Base-by-base conservation (phyloP, 495 filamentous ascomycete species). In the Penicillium alfredii region DNA sequence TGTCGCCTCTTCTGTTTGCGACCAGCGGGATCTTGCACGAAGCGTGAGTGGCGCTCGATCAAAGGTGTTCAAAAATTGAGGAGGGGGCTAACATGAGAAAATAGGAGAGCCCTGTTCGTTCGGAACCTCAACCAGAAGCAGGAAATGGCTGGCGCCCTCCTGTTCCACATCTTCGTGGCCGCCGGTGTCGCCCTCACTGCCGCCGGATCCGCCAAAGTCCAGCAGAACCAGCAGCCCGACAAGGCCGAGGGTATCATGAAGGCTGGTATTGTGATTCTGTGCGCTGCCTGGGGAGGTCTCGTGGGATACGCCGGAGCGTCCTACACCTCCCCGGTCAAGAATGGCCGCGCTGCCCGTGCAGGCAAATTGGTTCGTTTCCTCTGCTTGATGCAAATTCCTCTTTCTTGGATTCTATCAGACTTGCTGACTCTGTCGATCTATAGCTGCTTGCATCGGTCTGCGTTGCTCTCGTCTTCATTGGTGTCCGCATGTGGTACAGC, bases 1-100 rank as follows among this genome's bases (percentile, higher is more conserved):
- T 70, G 4, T 66, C 63, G 1, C 66, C 68, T 10, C 45, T 72
- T 5, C 47, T 72, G n/a, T 52, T 69, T 12, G 57, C 54, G 1
- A 30, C 42, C 4, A 48, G 47, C 42, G 60, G 63, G 1, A 37
- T 69, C 19, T 45, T 70, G 0, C 60, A 65, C 29, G 64, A 70
- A 46, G 51, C 62, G 68, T 70, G 38, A 42, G 64, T 49, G 13
- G 20, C 2, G 21, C 33, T 27, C 6, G n/a, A 7, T 2, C 11
- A n/a, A 13, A n/a, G n/a, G n/a, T n/a, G n/a, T n/a, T n/a, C n/a
- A n/a, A n/a, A n/a, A n/a, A n/a, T n/a, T n/a, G n/a, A n/a, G n/a
- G n/a, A n/a, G n/a, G n/a, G n/a, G n/a, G n/a, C n/a, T n/a, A 18
- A 16, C 9, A 17, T 19, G 5, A 25, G 8, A 16, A 14, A 22